A percentile compares a stretch with the other conserved stretches of the same genome.
These are phyloP conservation scores for Vitis riparia DNA, from an alignment of 164 flowering plant genomes.

Conservation along the genomic window DNA sequence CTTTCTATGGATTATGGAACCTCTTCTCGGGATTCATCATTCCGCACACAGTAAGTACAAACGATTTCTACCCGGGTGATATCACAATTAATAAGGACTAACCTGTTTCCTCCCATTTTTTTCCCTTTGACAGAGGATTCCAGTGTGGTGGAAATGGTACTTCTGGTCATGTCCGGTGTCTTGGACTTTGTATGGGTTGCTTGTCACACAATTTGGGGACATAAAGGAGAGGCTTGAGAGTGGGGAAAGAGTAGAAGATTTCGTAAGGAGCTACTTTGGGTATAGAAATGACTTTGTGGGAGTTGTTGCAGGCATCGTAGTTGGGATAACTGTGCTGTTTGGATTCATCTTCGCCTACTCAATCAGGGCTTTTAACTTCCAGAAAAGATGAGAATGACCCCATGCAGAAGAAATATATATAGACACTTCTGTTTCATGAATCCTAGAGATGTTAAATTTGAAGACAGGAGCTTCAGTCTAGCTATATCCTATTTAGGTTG, in stretches of 20 bases:
- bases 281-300: constrained; percentile 19
- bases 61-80: too few relatives aligned
- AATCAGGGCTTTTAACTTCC: constrained; percentile 37
- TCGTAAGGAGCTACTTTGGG: constrained; percentile 14
- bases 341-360: constrained; percentile 20
- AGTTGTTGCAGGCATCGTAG: constrained; percentile 19
- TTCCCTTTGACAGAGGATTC: neutral
- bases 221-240: neutral
- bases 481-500: too few relatives aligned
- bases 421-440: too few relatives aligned
- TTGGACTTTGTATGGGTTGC: constrained; percentile 3
- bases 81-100: too few relatives aligned
- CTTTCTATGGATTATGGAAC: constrained; percentile 11
- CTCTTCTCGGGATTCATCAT: constrained; percentile 4
- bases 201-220: constrained; percentile 4
- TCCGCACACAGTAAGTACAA: neutral
- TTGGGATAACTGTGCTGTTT: constrained; percentile 17
- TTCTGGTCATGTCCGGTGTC: neutral
- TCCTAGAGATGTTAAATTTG: too few relatives aligned
- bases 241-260: constrained; percentile 9
- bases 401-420: too few relatives aligned
- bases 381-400: constrained; percentile 17
- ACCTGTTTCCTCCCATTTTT: too few relatives aligned
- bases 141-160: constrained; percentile 9
- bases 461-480: too few relatives aligned